Conservation (phyloP, 164 flowering plant species). For the Kalanchoe fedtschenkoi region DNA sequence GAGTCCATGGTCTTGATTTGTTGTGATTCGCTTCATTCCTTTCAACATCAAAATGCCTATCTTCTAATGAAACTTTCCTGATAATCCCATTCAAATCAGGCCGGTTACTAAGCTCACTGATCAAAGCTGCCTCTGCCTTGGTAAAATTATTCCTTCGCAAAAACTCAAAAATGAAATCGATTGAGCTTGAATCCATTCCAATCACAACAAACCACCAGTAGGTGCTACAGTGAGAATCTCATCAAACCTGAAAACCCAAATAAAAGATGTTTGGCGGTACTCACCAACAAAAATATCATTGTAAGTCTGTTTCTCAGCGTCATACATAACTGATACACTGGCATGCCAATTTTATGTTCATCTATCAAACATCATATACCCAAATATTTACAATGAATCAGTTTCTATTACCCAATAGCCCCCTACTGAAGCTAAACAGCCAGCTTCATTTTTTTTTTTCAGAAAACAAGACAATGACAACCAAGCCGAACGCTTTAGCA, state of each 20-base stretch:
- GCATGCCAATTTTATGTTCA: background rate
- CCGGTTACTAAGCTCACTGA: slow-evolving; percentile 52
- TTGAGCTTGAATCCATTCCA: slow-evolving; percentile 30
- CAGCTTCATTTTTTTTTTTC: too few relatives aligned
- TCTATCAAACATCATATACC: background rate
- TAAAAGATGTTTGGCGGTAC: background rate
- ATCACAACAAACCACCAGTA: background rate
- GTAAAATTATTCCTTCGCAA: slow-evolving; percentile 51
- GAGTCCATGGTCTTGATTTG: background rate
- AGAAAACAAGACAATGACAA: background rate
- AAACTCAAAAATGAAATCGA: slow-evolving; percentile 67
- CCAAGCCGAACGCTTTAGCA: background rate
- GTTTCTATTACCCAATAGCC: background rate
- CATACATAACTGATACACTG: background rate
- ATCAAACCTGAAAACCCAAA: background rate
- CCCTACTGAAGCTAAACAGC: background rate
- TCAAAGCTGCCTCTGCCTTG: slow-evolving; percentile 80
- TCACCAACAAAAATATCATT: background rate
- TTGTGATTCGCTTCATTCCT: background rate
- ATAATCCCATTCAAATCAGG: slow-evolving; percentile 48
- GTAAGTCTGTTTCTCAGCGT: background rate
- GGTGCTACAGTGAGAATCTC: background rate
- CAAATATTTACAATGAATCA: background rate
- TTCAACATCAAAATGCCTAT: background rate
- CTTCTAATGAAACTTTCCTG: slow-evolving; percentile 21